Evolutionary conservation across 352 stramenopile species (phyloP).

Genomic region (Elongisporangium anandrum): DNA sequence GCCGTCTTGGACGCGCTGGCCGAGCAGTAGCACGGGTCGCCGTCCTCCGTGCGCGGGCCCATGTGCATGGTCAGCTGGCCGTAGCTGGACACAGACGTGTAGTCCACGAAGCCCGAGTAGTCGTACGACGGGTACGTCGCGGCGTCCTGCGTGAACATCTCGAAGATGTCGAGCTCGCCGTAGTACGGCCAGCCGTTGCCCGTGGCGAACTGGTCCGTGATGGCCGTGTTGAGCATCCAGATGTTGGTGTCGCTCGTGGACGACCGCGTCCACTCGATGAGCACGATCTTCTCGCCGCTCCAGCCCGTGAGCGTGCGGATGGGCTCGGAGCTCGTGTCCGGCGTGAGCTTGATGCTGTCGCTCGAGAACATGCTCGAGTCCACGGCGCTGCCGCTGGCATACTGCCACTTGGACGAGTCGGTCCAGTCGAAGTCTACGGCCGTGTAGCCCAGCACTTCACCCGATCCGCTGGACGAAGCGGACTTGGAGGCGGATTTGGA

Average conservation of each 20-base stretch:
- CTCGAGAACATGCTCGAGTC: slow-evolving; percentile 38
- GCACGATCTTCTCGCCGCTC: slow-evolving; percentile 68
- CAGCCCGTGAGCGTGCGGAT: slow-evolving; percentile 62
- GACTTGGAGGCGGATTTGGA: slow-evolving; percentile 14
- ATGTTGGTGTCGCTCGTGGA: slow-evolving; percentile 75
- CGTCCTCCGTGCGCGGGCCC: slow-evolving; percentile 31
- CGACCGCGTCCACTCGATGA: slow-evolving; percentile 64
- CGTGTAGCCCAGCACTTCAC: slow-evolving; percentile 36
- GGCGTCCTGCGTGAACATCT: slow-evolving; percentile 79
- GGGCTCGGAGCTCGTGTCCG: slow-evolving; percentile 42
- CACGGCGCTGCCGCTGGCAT: slow-evolving; percentile 31
- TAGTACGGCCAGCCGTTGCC: slow-evolving; percentile 69
- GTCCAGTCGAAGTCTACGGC: slow-evolving; percentile 67
- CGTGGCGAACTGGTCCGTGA: slow-evolving; percentile 52
- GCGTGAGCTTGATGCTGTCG: slow-evolving; percentile 49
- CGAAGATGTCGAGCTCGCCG: slow-evolving; percentile 76
- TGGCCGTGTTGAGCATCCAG: slow-evolving; percentile 80
- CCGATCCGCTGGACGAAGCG: slow-evolving; percentile 16
- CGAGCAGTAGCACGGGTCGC: slow-evolving; percentile 55
- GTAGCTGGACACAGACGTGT: slow-evolving; percentile 42
- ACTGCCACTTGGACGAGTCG: slow-evolving; percentile 56
- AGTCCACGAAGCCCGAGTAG: slow-evolving; percentile 38
- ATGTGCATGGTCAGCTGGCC: slow-evolving; percentile 75
- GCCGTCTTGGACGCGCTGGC: slow-evolving; percentile 32
- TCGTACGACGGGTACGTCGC: slow-evolving; percentile 31